Conservation (phyloP, 768 basidiomycete species). For the Rhodotorula taiwanensis region DNA sequence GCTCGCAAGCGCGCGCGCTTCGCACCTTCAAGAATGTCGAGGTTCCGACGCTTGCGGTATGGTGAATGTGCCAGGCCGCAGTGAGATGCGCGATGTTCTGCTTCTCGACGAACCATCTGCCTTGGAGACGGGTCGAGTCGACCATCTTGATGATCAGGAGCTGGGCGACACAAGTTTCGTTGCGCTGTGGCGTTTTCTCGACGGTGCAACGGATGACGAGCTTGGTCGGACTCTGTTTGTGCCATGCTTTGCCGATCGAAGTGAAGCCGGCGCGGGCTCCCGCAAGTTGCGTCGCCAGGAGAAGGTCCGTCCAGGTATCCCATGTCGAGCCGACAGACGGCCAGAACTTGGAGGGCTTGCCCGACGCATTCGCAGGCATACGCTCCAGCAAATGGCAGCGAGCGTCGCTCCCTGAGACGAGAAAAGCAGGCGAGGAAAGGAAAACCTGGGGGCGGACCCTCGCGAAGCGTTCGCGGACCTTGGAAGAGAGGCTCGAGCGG, state of each 20-base stretch:
- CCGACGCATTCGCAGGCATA: no score
- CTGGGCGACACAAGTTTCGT: neutral
- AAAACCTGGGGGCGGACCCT: no score
- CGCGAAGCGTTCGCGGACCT: no score
- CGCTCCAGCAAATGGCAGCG: no score
- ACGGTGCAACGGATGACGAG: neutral
- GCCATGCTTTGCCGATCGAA: neutral
- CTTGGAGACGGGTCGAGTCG: neutral
- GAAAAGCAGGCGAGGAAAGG: no score
- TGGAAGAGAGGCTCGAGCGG: no score
- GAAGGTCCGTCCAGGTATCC: neutral
- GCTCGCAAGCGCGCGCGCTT: no score
- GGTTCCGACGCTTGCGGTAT: neutral
- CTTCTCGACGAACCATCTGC: neutral
- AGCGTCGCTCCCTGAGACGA: no score
- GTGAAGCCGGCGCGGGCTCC: neutral
- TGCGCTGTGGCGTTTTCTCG: neutral
- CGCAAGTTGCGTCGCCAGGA: neutral
- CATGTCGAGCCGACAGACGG: neutral
- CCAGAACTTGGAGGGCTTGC: neutral
- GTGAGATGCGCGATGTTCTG: neutral
- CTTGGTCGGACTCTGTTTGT: rapidly evolving
- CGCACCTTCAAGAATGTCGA: neutral
- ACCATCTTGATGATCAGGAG: neutral
- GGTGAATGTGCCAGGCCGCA: neutral